Percentiles rank a stretch among this genome's conserved stretches.
phyloP scores from a whole-genome alignment of 2,329 filamentous ascomycete genomes.

The Orbilia quercus region DNA sequence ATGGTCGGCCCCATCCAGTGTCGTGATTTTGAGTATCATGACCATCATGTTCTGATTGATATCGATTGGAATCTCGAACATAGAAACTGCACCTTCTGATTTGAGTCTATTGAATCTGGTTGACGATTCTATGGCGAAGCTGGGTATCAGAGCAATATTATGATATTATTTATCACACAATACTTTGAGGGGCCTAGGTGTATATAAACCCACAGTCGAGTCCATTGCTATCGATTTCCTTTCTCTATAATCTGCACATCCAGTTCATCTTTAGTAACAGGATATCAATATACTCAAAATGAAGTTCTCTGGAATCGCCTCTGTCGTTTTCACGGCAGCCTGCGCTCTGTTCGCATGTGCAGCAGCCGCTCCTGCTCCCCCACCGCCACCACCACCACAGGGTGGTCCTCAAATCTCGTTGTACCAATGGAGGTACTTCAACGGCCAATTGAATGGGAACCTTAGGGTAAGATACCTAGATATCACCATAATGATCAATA shows the following conservation, averaged over 20 bases:
- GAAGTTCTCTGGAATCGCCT: slow-evolving; percentile 4
- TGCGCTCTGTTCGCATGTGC: not conserved
- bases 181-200: not conserved
- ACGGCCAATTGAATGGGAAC: not conserved
- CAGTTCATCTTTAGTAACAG: slow-evolving; percentile 3
- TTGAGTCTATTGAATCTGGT: not conserved
- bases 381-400: not conserved
- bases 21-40: not conserved
- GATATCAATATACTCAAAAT: slow-evolving; percentile 4
- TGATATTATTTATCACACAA: too few species aligned
- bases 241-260: slow-evolving; percentile 1
- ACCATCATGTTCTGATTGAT: not conserved
- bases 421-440: slow-evolving; percentile 13
- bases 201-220: slow-evolving; percentile 6
- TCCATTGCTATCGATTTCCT: not conserved
- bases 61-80: not conserved
- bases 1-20: slow-evolving; percentile 6
- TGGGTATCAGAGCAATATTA: too few species aligned
- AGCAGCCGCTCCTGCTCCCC: not conserved
- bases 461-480: slow-evolving; percentile 5
- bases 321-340: not conserved
- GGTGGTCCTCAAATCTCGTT: not conserved
- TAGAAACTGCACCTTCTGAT: not conserved
- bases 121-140: not conserved
- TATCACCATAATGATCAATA: too few species aligned